A percentile compares a stretch with the other conserved stretches of the same genome.
These are phyloP conservation scores for Coemansia biformis DNA, from an alignment of 192 early-diverging fungal species.

Conservation along the genomic window DNA sequence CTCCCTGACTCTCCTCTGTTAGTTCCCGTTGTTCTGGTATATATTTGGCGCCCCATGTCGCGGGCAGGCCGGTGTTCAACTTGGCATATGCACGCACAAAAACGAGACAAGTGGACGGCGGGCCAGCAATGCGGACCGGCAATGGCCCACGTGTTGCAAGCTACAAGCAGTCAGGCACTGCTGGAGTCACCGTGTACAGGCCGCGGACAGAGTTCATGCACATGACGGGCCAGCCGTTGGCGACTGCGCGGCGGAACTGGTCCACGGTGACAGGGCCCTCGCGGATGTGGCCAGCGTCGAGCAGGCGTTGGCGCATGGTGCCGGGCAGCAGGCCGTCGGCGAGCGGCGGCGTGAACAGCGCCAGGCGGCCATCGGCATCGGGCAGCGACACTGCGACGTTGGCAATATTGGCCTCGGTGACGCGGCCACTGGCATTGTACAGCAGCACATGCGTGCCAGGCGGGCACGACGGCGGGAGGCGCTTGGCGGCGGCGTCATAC, in stretches of 20 bases:
- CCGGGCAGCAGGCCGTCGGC: slow-evolving; percentile 27
- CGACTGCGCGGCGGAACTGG: slow-evolving; percentile 20
- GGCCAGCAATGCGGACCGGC: too few relatives aligned
- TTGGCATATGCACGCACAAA: too few relatives aligned
- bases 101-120: too few relatives aligned
- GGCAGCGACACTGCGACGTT: slow-evolving; percentile 34
- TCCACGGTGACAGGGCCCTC: slow-evolving; percentile 29
- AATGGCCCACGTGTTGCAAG: too few relatives aligned
- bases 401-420: slow-evolving; percentile 41
- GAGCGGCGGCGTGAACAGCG: slow-evolving; percentile 23
- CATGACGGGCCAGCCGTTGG: slow-evolving; percentile 29
- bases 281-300: slow-evolving; percentile 17
- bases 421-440: slow-evolving; percentile 13
- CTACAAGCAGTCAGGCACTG: too few relatives aligned
- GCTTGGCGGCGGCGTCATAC: slow-evolving; percentile 15
- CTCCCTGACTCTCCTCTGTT: too few relatives aligned
- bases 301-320: slow-evolving; percentile 30
- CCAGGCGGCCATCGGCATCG: slow-evolving; percentile 3
- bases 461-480: slow-evolving; percentile 2
- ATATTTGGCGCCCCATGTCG: too few relatives aligned
- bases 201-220: slow-evolving; percentile 50
- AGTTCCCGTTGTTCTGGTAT: too few relatives aligned
- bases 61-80: too few relatives aligned
- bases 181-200: slow-evolving; percentile 13
- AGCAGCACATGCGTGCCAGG: slow-evolving; percentile 28